phyloP scores from a whole-genome alignment of 2,329 filamentous ascomycete genomes.

The Paraphaeosphaeria sporulosa region DNA sequence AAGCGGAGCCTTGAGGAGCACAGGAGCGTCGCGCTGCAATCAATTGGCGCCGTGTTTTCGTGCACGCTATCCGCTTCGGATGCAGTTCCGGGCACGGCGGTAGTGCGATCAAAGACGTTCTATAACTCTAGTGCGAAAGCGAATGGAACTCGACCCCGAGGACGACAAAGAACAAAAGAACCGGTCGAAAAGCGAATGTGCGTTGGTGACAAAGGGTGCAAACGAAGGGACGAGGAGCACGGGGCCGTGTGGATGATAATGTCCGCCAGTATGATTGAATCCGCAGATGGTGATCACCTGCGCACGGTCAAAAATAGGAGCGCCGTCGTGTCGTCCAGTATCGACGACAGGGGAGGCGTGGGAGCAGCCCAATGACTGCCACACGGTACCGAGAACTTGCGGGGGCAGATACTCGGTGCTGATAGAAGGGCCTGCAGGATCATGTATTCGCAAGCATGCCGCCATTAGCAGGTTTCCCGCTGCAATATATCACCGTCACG shows the following conservation, averaged over 20 bases:
- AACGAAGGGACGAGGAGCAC: conserved; percentile 21
- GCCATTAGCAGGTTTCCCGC: not conserved
- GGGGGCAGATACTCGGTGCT: not conserved
- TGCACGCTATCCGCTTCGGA: conserved; percentile 13
- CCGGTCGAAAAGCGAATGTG: conserved; percentile 28
- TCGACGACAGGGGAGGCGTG: conserved; percentile 10
- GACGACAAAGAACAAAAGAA: conserved; percentile 22
- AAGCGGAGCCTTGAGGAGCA: conserved; percentile 16
- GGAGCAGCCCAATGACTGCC: not conserved
- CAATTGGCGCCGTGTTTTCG: conserved; percentile 20
- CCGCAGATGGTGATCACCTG: conserved; percentile 12
- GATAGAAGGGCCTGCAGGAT: no score
- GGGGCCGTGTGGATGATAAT: conserved; percentile 32
- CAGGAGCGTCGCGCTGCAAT: conserved; percentile 19
- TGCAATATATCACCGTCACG: conserved; percentile 1
- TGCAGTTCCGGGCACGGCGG: conserved; percentile 13
- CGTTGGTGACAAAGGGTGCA: conserved; percentile 26
- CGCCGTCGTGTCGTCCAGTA: conserved; percentile 21
- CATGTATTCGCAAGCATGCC: not conserved
- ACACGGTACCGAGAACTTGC: conserved; percentile 2
- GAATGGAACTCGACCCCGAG: conserved; percentile 24
- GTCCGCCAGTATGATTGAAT: not conserved
- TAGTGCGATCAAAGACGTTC: conserved; percentile 14
- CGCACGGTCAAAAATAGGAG: conserved; percentile 34
- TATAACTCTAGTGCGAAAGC: conserved; percentile 19